These are phyloP conservation scores for Monosporascus sp. DNA, from an alignment of 2,329 filamentous ascomycete species.

Conservation along the genomic window DNA sequence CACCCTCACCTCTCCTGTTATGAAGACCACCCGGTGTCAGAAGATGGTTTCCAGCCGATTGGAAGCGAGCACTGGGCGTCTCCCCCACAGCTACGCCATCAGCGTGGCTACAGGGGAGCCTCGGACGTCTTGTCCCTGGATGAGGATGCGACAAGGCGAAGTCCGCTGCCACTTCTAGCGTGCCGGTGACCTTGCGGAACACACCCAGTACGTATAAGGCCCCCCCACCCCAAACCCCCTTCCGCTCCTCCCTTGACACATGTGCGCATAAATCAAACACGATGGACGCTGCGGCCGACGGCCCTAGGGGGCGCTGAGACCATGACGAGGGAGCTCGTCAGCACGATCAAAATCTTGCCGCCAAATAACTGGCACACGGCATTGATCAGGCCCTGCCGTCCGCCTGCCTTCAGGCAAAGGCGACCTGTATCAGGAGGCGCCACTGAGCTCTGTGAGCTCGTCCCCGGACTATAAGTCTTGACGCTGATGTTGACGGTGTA, in stretches of 20 bases:
- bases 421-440: slow-evolving; percentile 26
- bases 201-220: no score
- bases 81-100: no score
- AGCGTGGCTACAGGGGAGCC: no score
- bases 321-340: slow-evolving; percentile 20
- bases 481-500: slow-evolving; percentile 35
- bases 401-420: slow-evolving; percentile 19
- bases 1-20: no score
- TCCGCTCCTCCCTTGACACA: slow-evolving; percentile 8
- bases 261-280: slow-evolving; percentile 21
- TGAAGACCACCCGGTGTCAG: no score
- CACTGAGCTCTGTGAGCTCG: slow-evolving; percentile 26
- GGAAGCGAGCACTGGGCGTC: no score
- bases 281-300: slow-evolving; percentile 24
- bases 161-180: no score
- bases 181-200: no score
- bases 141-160: no score
- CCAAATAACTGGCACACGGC: slow-evolving; percentile 15
- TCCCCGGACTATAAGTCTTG: slow-evolving; percentile 31
- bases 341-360: slow-evolving; percentile 20
- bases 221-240: not conserved
- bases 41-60: no score
- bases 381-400: slow-evolving; percentile 16
- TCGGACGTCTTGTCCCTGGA: no score
- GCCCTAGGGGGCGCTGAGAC: slow-evolving; percentile 22